A percentile compares a stretch with the other conserved stretches of the same genome.
phyloP scores from a whole-genome alignment of 1,139 yeast genomes.

The Nakaseomyces uthaithaninus region DNA sequence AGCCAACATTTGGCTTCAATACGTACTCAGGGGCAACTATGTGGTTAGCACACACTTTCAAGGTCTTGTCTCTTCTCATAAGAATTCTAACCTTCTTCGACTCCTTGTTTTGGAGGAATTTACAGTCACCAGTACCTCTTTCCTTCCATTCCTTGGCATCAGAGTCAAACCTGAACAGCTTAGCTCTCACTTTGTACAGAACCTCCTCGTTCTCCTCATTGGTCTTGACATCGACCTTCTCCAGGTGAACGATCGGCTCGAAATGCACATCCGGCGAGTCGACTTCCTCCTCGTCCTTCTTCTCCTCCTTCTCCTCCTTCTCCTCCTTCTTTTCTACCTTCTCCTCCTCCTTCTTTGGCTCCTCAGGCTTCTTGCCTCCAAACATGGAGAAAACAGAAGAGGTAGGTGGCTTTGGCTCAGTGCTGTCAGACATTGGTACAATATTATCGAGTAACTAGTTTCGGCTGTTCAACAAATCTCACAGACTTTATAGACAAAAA shows the following conservation, averaged over 20 bases:
- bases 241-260: constrained; percentile 91
- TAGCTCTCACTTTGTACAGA: constrained; percentile 82
- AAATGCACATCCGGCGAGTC: constrained; percentile 94
- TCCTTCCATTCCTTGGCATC: constrained; percentile 96
- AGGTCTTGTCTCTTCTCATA: constrained; percentile 98
- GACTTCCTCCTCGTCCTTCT: constrained; percentile 61
- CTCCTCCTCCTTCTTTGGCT: constrained; percentile 36
- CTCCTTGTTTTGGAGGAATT: constrained; percentile 81
- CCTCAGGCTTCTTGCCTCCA: constrained; percentile 50
- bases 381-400: constrained; percentile 83
- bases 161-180: constrained; percentile 79
- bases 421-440: constrained; percentile 30
- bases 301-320: constrained; percentile 35
- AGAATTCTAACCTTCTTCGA: constrained; percentile 76
- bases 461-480: not conserved
- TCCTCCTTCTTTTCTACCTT: constrained; percentile 32
- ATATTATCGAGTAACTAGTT: not conserved
- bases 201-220: constrained; percentile 95
- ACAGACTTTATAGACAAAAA: too few relatives aligned
- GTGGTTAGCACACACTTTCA: constrained; percentile 97
- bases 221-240: constrained; percentile 93
- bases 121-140: constrained; percentile 98
- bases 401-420: constrained; percentile 46
- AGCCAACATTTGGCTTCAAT: constrained; percentile 88
- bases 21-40: constrained; percentile 76